A percentile compares a stretch with the other conserved stretches of the same genome.
These are phyloP conservation scores for Thalassiosira tumida DNA, from an alignment of 352 stramenopile species.

Conservation along the genomic window DNA sequence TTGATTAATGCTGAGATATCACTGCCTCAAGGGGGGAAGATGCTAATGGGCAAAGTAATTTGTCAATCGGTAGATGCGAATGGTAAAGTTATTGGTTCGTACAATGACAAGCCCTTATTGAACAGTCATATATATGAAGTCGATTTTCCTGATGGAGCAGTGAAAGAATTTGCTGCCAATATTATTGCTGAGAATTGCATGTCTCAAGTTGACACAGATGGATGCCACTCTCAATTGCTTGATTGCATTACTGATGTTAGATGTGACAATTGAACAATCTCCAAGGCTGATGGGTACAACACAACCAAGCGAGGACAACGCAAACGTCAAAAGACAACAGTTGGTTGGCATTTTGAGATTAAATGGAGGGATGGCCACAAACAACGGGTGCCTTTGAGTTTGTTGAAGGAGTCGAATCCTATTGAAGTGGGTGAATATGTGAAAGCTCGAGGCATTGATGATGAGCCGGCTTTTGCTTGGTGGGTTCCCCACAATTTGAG, in stretches of 20 bases:
- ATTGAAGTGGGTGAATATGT: conserved; percentile 75
- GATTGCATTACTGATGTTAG: conserved; percentile 75
- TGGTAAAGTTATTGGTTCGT: conserved; percentile 59
- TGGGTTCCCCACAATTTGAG: conserved; percentile 47
- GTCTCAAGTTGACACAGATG: conserved; percentile 58
- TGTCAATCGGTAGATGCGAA: conserved; percentile 37
- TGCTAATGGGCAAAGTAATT: conserved; percentile 3
- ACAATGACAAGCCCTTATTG: conserved; percentile 64
- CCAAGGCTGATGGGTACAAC: conserved; percentile 54
- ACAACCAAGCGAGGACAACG: conserved; percentile 47
- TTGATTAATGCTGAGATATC: conserved; percentile 48
- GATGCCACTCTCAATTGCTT: conserved; percentile 37
- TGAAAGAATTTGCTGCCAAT: conserved; percentile 78
- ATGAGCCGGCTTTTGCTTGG: conserved; percentile 64
- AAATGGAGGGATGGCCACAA: conserved; percentile 71
- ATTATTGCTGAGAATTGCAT: conserved; percentile 81
- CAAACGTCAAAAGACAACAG: conserved; percentile 59
- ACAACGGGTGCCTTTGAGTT: conserved; percentile 60
- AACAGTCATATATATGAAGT: conserved; percentile 75
- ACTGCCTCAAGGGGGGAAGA: conserved; percentile 8
- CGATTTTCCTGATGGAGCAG: conserved; percentile 73
- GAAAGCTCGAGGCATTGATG: conserved; percentile 21
- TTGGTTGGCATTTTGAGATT: conserved; percentile 75
- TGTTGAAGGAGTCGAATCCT: conserved; percentile 84
- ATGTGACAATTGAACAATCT: conserved; percentile 55